phyloP scores from a whole-genome alignment of 805 yeast species.

The Wickerhamiella alocasiicola region DNA sequence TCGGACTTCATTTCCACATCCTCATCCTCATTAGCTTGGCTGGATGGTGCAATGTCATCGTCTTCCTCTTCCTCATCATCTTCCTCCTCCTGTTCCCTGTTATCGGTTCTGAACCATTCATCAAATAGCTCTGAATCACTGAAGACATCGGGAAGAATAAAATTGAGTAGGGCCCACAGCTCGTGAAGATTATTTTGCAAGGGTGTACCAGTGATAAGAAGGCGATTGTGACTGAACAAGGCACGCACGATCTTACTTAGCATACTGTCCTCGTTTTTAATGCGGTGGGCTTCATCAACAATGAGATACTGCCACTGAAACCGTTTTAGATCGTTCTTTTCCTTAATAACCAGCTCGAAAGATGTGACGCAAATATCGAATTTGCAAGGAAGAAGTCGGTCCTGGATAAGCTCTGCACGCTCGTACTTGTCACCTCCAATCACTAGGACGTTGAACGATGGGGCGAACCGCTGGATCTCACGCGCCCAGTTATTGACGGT shows the following conservation, averaged over 20 bases:
- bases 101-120: constrained; percentile 57
- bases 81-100: constrained; percentile 23
- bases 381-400: constrained; percentile 50
- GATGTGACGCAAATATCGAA: constrained; percentile 88
- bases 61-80: background rate
- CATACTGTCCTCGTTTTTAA: constrained; percentile 86
- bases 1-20: constrained; percentile 8
- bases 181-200: constrained; percentile 90
- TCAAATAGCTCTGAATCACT: constrained; percentile 85
- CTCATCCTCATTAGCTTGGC: background rate
- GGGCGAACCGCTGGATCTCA: constrained; percentile 90
- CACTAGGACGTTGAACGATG: constrained; percentile 74
- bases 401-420: constrained; percentile 47
- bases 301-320: constrained; percentile 87
- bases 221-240: constrained; percentile 71
- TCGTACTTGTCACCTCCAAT: constrained; percentile 80
- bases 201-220: constrained; percentile 92
- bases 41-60: background rate
- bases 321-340: constrained; percentile 65
- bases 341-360: constrained; percentile 85
- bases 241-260: constrained; percentile 82
- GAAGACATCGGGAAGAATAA: constrained; percentile 86
- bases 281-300: constrained; percentile 94
- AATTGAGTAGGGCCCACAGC: constrained; percentile 87
- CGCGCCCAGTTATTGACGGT: constrained; percentile 94